Conservation (phyloP, 768 basidiomycete genomes). For the Suillus lakei region DNA sequence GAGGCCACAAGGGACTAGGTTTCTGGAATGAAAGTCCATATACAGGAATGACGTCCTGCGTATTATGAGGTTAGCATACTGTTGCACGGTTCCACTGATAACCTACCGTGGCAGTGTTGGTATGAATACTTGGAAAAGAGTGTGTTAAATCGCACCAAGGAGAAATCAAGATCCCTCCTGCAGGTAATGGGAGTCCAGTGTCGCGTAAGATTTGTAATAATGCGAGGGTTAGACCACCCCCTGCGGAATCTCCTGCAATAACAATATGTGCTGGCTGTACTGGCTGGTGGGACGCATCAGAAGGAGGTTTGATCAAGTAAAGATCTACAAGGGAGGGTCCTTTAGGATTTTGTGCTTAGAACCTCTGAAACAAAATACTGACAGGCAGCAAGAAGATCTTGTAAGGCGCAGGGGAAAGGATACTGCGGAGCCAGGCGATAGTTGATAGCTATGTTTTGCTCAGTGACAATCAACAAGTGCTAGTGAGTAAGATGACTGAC, state of each 20-base stretch:
- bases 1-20: slow-evolving; percentile 81
- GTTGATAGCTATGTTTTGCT: slow-evolving; percentile 60
- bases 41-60: slow-evolving; percentile 78
- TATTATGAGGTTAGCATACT: background rate
- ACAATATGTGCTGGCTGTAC: slow-evolving; percentile 84
- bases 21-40: slow-evolving; percentile 81
- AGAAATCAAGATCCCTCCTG: slow-evolving; percentile 87
- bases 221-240: slow-evolving; percentile 85
- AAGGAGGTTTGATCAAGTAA: slow-evolving; percentile 88
- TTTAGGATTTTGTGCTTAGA: slow-evolving; percentile 3
- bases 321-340: slow-evolving; percentile 55
- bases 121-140: slow-evolving; percentile 87
- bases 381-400: slow-evolving; percentile 91
- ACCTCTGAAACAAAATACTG: slow-evolving; percentile 25
- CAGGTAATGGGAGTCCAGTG: slow-evolving; percentile 76
- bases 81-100: background rate
- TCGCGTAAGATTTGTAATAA: slow-evolving; percentile 90
- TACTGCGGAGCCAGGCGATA: slow-evolving; percentile 95
- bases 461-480: slow-evolving; percentile 4
- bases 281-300: slow-evolving; percentile 73
- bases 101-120: slow-evolving; percentile 82
- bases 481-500: slow-evolving; percentile 38
- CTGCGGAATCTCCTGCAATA: slow-evolving; percentile 91
- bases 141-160: slow-evolving; percentile 97
- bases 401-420: slow-evolving; percentile 92